These are phyloP conservation scores for Hypoxylon sp. DNA, from an alignment of 2,329 filamentous ascomycete genomes.

Conservation along the genomic window DNA sequence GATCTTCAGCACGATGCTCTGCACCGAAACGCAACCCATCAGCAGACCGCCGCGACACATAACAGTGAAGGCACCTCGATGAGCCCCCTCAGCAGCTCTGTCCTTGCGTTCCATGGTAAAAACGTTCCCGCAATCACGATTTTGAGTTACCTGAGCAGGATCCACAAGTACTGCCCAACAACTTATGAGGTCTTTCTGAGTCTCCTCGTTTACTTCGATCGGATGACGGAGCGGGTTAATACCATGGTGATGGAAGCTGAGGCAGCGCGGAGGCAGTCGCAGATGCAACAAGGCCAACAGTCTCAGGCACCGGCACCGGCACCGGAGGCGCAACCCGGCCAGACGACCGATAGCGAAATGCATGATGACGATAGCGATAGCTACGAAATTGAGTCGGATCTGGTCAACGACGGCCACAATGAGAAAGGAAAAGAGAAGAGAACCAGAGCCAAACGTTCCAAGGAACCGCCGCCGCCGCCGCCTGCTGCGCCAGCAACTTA, in stretches of 20 bases:
- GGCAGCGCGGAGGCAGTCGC: conserved; percentile 63
- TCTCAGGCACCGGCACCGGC: conserved; percentile 16
- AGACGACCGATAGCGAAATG: conserved; percentile 57
- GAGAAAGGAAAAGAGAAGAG: conserved; percentile 56
- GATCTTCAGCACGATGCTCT: conserved; percentile 93
- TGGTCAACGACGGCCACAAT: conserved; percentile 65
- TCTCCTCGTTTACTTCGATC: conserved; percentile 95
- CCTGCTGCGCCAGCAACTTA: conserved; percentile 64
- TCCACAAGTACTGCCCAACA: conserved; percentile 98
- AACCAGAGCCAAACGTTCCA: conserved; percentile 45
- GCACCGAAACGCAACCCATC: conserved; percentile 77
- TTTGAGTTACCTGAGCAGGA: conserved; percentile 92
- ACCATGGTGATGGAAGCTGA: conserved; percentile 80
- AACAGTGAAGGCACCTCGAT: conserved; percentile 69
- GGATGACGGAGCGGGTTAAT: conserved; percentile 98
- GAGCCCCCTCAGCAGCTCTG: conserved; percentile 72
- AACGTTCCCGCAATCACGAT: conserved; percentile 98
- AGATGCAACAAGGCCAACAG: conserved; percentile 54
- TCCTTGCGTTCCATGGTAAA: conserved; percentile 97
- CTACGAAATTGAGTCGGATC: conserved; percentile 66
- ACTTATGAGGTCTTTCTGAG: conserved; percentile 98
- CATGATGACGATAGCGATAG: conserved; percentile 55
- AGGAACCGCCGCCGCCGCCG: conserved; percentile 40
- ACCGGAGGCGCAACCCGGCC: conserved; percentile 16
- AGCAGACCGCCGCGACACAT: conserved; percentile 65